These are phyloP conservation scores for Mycena maculata DNA, from an alignment of 768 basidiomycete genomes.

Conservation along the genomic window DNA sequence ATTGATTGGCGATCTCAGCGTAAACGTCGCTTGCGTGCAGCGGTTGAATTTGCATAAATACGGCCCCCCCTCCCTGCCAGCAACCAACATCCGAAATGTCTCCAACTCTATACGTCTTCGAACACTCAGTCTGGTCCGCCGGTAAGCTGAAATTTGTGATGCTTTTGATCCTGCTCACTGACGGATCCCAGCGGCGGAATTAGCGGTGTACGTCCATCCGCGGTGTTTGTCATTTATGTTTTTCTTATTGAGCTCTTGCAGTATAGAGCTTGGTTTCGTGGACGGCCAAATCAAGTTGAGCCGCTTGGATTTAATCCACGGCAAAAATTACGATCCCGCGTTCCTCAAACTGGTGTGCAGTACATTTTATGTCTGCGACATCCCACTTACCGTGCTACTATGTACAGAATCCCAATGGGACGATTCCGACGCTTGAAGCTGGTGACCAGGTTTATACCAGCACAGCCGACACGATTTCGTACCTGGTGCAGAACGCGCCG, in stretches of 20 bases:
- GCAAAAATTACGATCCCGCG: neutral
- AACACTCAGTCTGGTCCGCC: no score
- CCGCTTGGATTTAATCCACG: neutral
- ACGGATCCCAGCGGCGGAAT: neutral
- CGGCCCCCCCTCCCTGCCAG: no score
- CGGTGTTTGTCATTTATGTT: neutral
- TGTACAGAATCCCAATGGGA: conserved; percentile 56
- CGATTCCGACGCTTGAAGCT: conserved; percentile 55
- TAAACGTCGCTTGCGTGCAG: no score
- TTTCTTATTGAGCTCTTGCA: neutral
- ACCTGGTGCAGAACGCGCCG: conserved; percentile 54
- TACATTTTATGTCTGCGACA: no score
- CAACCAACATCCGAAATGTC: no score
- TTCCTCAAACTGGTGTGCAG: neutral
- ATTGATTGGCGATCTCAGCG: no score
- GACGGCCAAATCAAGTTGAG: neutral
- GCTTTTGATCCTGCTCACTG: no score
- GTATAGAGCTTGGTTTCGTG: neutral
- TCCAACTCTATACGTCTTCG: no score
- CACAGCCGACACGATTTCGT: conserved; percentile 53
- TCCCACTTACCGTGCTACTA: neutral
- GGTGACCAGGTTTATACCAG: conserved; percentile 50
- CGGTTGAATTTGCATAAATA: no score
- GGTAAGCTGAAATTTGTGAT: no score
- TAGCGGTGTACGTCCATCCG: neutral